phyloP scores from a whole-genome alignment of 306 rosid genomes.

The Chamaecrista fasciculata region DNA sequence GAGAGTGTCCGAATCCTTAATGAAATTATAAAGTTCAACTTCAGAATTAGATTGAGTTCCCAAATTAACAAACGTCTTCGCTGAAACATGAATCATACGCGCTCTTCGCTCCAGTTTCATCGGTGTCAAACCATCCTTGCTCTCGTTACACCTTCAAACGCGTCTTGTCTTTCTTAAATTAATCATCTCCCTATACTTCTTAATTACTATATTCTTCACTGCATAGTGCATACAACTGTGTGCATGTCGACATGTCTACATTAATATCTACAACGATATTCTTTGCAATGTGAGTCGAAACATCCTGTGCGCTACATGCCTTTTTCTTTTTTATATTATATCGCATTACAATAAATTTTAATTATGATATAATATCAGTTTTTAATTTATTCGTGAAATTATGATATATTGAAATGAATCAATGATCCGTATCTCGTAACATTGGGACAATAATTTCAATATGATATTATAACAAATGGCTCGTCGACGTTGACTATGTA shows the following conservation, averaged over 20 bases:
- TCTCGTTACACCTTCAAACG: not conserved
- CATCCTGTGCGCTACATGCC: not conserved
- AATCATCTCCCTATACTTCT: not conserved
- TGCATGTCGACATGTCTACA: not conserved
- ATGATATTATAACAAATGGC: no score
- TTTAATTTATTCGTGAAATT: no score
- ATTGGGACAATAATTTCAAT: not conserved
- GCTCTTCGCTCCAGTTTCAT: conserved; percentile 2
- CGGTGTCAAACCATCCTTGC: conserved; percentile 8
- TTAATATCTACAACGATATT: not conserved
- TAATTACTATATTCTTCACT: not conserved
- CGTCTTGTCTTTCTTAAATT: not conserved
- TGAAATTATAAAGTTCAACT: no score
- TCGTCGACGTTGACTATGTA: no score
- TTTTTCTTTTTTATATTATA: no score
- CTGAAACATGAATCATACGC: not conserved
- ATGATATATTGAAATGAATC: no score
- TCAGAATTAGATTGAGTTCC: no score
- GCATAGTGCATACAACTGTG: not conserved
- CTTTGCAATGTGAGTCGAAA: not conserved
- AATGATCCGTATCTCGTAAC: not conserved
- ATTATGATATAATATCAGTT: no score
- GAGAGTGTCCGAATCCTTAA: not conserved
- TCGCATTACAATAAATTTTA: no score
- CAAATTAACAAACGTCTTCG: not conserved